Evolutionary conservation across 2,329 filamentous ascomycete species (phyloP), one percentile per base, ranked within the genome.

Genomic region (Coniochaeta sp.): DNA sequence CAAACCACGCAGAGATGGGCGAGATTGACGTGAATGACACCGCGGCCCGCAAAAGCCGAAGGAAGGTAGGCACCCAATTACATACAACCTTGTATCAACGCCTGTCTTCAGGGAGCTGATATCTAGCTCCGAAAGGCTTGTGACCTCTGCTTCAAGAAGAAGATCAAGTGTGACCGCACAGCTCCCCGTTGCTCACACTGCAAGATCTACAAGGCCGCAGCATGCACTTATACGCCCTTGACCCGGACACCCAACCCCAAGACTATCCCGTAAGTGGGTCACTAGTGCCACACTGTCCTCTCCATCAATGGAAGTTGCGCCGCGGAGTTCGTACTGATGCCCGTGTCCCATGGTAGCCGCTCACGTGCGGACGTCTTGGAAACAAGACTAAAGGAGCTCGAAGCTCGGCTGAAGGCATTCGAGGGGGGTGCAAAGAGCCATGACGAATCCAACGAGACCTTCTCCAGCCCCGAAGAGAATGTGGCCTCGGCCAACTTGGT

Each of bases 141-240:
- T 60, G 76, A 79, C 62, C 68, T 77, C 42, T 79, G 77, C 67
- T 78, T 75, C 57, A 73, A 66, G 14, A 79, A 78, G 65, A 79
- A 79, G 69, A 77, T 79, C 55, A 77, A 76, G 63, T 79, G 77
- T 56, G 76, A 79, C 63, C 74, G 74, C 71, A 56, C 75, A 6
- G 77, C 75, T 62, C 77, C 77, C 0, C 65, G 70, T 9, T 79
- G 77, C 61, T 77, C 75, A 1, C 78, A 79, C 50, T 79, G 76
- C 52, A 65, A 70, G 8, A 65, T 78, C 3, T 79, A 79, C 62
- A 71, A 71, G n/a, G 68, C 75, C 3, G 66, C 70, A n/a, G 78
- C 76, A 4, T 52, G 47, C 26, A 52, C 47, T 52, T 57, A 52
- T n/a, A 52, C 47, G n/a, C 47, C 47, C 12, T 22, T 52, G 24